These are phyloP conservation scores for Spongospora subterranea DNA, from an alignment of 208 protist genomes.

Conservation along the genomic window DNA sequence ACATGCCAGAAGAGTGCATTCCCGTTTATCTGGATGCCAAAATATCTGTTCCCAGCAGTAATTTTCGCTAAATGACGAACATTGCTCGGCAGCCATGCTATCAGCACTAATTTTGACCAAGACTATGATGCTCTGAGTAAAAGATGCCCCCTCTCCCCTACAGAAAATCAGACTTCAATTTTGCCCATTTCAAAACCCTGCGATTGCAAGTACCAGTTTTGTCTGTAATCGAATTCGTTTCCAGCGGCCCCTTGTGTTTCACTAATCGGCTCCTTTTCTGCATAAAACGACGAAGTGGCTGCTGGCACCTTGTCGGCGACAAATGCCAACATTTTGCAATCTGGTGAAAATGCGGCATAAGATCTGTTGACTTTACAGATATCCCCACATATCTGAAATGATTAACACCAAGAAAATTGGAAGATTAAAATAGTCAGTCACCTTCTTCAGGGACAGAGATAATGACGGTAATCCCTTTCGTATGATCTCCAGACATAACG, in stretches of 20 bases:
- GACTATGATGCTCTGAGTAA: background rate
- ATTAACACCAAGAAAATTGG: too few relatives aligned
- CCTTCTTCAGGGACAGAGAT: background rate
- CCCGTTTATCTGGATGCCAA: background rate
- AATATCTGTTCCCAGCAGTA: background rate
- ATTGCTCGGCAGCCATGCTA: background rate
- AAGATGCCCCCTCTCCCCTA: background rate
- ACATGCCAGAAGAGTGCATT: background rate
- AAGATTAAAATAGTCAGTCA: too few relatives aligned
- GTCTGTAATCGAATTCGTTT: background rate
- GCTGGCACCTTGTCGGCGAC: background rate
- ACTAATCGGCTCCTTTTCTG: background rate
- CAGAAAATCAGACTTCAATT: too few relatives aligned
- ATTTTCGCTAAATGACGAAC: background rate
- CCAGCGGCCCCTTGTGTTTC: too few relatives aligned
- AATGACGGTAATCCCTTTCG: background rate
- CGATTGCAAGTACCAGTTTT: too few relatives aligned
- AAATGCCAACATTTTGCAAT: background rate
- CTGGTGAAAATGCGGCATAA: background rate
- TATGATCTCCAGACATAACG: background rate
- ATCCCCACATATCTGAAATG: background rate
- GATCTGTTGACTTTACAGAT: background rate
- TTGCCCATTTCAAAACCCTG: too few relatives aligned
- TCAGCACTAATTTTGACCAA: background rate
- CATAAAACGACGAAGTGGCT: background rate